Conservation (phyloP, 495 filamentous ascomycete species). For the Tetracladium marchalianum region DNA sequence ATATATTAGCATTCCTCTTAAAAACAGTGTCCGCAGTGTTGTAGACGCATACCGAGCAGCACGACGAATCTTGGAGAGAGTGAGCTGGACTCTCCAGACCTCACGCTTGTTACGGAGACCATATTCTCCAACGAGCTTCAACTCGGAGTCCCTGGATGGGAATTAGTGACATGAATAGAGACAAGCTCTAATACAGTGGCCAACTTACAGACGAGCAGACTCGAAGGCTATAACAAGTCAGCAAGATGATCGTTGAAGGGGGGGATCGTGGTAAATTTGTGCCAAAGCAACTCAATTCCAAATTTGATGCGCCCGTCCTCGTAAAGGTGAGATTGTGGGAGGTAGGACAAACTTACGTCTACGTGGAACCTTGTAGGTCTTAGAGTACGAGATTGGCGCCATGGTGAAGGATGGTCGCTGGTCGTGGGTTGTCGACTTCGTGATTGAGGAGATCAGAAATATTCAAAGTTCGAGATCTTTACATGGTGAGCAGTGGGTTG, state of each 20-base stretch:
- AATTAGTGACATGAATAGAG: slow-evolving; percentile 88
- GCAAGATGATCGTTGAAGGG: slow-evolving; percentile 5
- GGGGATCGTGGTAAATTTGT: too few relatives aligned
- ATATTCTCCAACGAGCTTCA: slow-evolving; percentile 99
- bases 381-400: slow-evolving; percentile 63
- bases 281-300: too few relatives aligned
- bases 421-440: slow-evolving; percentile 4
- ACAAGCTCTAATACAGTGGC: slow-evolving; percentile 97
- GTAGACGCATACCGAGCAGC: slow-evolving; percentile 78
- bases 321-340: background rate
- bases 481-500: background rate
- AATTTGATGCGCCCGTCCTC: background rate
- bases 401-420: slow-evolving; percentile 10
- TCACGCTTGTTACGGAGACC: slow-evolving; percentile 99
- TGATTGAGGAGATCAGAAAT: background rate
- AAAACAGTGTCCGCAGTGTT: background rate
- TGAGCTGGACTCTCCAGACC: slow-evolving; percentile 98
- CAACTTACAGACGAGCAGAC: slow-evolving; percentile 97
- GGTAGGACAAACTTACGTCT: slow-evolving; percentile 10
- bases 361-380: slow-evolving; percentile 79
- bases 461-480: too few relatives aligned
- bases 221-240: slow-evolving; percentile 64
- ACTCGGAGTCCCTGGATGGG: slow-evolving; percentile 81
- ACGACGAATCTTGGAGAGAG: slow-evolving; percentile 99
- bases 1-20: slow-evolving; percentile 12